These are phyloP conservation scores for Boletus vinaceobasis DNA, from an alignment of 768 basidiomycete genomes.

Conservation along the genomic window DNA sequence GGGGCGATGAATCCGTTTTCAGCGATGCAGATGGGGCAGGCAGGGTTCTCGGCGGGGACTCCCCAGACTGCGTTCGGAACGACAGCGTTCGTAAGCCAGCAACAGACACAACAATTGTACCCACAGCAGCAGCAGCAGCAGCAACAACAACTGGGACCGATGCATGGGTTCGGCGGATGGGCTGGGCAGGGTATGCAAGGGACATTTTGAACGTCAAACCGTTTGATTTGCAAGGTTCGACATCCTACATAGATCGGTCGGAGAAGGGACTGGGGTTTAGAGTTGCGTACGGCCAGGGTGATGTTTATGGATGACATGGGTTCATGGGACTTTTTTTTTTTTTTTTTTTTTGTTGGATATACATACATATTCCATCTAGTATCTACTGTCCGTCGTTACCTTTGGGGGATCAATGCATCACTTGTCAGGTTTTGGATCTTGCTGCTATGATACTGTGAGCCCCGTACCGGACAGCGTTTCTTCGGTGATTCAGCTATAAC, in stretches of 20 bases:
- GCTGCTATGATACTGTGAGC: background rate
- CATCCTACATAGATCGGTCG: background rate
- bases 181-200: conserved; percentile 12
- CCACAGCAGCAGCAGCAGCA: conserved; percentile 22
- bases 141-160: conserved; percentile 5
- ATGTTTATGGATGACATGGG: background rate
- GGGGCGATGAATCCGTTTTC: conserved; percentile 18
- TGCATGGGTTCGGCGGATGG: conserved; percentile 19
- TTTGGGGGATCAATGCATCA: background rate
- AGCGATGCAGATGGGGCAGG: conserved; percentile 11
- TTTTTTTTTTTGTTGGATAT: background rate
- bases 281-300: background rate
- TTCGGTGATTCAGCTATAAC: background rate
- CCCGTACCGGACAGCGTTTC: background rate
- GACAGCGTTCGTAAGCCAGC: conserved; percentile 17
- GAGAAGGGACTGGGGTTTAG: background rate
- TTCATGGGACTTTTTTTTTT: conserved; percentile 1
- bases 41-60: conserved; percentile 21
- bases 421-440: background rate
- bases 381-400: background rate
- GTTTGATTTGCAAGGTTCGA: background rate
- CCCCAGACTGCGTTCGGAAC: conserved; percentile 28
- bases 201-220: conserved; percentile 11
- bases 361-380: background rate
- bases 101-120: conserved; percentile 3